Evolutionary conservation across 1,284 basidiomycete genomes (phyloP), one percentile per base, ranked within the genome.

Genomic region (Austroboletus rostrupii): DNA sequence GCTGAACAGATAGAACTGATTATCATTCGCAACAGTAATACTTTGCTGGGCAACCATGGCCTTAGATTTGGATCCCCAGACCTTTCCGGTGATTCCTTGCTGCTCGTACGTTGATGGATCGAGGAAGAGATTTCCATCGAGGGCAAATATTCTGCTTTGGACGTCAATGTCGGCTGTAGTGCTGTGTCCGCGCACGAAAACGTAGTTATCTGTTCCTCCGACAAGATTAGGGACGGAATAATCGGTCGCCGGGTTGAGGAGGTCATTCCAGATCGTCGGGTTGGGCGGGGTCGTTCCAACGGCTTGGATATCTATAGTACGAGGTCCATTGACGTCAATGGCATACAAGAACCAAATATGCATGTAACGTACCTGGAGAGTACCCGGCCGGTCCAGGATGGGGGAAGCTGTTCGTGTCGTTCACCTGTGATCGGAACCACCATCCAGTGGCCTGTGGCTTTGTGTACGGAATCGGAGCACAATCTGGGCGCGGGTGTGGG

Each of bases 181-280:
- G 35, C 55, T 57, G 41, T 57, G 48, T 26, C 55, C 56, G 9
- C 55, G 56, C 2, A 57, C 2, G 39, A 50, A 57, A 31, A 57
- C 13, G 17, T 55, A 57, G 16, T 55, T 57, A 21, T 47, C n/a
- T 3, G 23, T 26, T 26, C 23, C 23, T 26, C 23, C 23, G 8
- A 8, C 8, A 26, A 26, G 23, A 26, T 26, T 26, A 26, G 23
- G 23, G 23, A 26, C 23, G 8, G 23, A 8, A 32, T 55, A 55
- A 29, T 57, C 55, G 9, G 29, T 16, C 3, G 4, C 19, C 2
- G 55, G 55, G 21, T 57, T 5, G 36, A 32, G 36, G 16, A 57
- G 37, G 12, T 45, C 35, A 7, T 11, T 35, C 48, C 45, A 38
- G 1, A 54, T 23, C 6, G 28, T 45, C 10, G 17, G 19, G 3